Percentiles rank a stretch among this genome's conserved stretches.
Evolutionary conservation across 805 yeast species (phyloP).

Genomic region (Scheffersomyces coipomensis): DNA sequence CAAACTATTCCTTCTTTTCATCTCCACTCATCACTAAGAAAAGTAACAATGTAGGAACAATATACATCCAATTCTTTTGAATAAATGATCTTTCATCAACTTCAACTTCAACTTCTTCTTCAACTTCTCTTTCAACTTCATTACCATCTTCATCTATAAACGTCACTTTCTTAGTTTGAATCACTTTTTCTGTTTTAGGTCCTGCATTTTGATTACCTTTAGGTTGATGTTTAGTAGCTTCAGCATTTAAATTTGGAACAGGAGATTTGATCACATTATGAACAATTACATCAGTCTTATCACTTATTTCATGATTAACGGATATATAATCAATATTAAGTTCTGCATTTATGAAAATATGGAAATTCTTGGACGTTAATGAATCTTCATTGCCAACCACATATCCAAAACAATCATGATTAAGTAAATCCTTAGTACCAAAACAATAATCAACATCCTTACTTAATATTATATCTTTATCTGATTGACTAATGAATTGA

Average conservation of each 20-base stretch:
- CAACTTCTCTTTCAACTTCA: conserved; percentile 19
- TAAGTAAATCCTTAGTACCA: conserved; percentile 29
- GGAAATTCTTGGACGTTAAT: background rate
- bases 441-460: conserved; percentile 7
- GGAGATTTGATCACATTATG: conserved; percentile 13
- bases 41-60: conserved; percentile 49
- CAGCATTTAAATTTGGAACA: conserved; percentile 29
- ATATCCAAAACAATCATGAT: conserved; percentile 30
- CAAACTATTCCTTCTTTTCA: conserved; percentile 1
- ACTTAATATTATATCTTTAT: background rate
- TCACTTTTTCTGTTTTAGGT: conserved; percentile 7
- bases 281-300: background rate
- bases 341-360: conserved; percentile 7
- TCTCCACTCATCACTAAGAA: conserved; percentile 14
- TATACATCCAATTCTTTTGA: conserved; percentile 63
- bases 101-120: conserved; percentile 19
- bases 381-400: conserved; percentile 1
- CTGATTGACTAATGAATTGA: background rate
- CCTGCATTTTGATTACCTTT: conserved; percentile 8
- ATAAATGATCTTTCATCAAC: conserved; percentile 44
- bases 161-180: conserved; percentile 14
- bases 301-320: conserved; percentile 1
- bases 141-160: conserved; percentile 23
- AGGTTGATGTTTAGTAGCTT: conserved; percentile 9
- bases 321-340: conserved; percentile 3